Percentiles rank a stretch among this genome's conserved stretches.
These are phyloP conservation scores for Lomentospora prolificans DNA, from an alignment of 2,329 filamentous ascomycete genomes.

Conservation along the genomic window DNA sequence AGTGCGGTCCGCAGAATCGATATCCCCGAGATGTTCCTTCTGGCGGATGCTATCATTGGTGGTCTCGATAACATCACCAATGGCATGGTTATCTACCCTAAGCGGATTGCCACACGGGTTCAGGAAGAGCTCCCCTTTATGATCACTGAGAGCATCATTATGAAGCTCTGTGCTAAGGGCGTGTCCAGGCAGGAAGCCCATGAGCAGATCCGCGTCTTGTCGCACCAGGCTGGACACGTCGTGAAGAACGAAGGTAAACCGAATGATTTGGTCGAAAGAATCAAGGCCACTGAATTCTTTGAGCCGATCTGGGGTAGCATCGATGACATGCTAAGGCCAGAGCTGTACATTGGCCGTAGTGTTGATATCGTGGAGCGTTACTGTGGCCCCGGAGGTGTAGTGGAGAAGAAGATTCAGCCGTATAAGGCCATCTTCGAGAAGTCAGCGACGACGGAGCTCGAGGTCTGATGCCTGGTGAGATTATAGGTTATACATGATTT, in stretches of 20 bases:
- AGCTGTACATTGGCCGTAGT: conserved; percentile 37
- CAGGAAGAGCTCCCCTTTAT: conserved; percentile 80
- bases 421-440: conserved; percentile 26
- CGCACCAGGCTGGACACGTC: conserved; percentile 61
- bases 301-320: conserved; percentile 59
- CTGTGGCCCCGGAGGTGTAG: conserved; percentile 27
- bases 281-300: conserved; percentile 66
- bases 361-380: conserved; percentile 34
- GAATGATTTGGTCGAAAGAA: conserved; percentile 76
- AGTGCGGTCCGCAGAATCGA: conserved; percentile 57
- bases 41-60: conserved; percentile 58
- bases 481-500: too few relatives aligned
- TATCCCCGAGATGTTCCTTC: conserved; percentile 57
- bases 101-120: conserved; percentile 56
- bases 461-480: conserved; percentile 24
- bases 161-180: conserved; percentile 65
- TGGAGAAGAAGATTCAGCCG: conserved; percentile 27
- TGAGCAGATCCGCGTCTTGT: conserved; percentile 77
- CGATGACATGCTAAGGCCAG: conserved; percentile 56
- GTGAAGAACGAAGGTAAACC: conserved; percentile 42
- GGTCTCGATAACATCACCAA: conserved; percentile 61
- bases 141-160: conserved; percentile 60
- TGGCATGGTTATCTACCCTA: conserved; percentile 71
- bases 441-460: conserved; percentile 25
- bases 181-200: conserved; percentile 71